These are phyloP conservation scores for Sequoia sempervirens DNA, from an alignment of 75 land plant genomes.

Conservation along the genomic window DNA sequence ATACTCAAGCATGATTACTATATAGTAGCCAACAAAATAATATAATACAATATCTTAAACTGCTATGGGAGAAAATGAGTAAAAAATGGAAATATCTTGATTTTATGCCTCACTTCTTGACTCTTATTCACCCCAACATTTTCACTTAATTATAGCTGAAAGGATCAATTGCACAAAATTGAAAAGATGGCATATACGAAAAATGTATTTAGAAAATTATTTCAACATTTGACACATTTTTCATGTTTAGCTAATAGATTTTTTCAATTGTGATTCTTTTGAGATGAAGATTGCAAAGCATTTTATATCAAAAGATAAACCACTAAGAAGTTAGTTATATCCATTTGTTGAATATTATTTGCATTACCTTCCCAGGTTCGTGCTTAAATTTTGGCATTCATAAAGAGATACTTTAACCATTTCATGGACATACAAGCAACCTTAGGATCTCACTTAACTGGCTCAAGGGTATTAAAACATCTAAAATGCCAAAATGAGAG, in stretches of 20 bases:
- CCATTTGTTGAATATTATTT: not conserved
- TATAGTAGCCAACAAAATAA: not conserved
- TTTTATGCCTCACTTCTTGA: not conserved
- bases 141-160: not conserved
- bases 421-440: not conserved
- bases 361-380: not conserved
- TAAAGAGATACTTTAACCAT: not conserved
- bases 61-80: not conserved
- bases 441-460: not conserved
- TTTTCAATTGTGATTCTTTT: not conserved
- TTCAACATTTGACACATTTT: not conserved
- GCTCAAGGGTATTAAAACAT: not conserved
- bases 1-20: not conserved
- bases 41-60: not conserved
- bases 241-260: not conserved
- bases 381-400: not conserved
- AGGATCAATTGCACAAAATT: not conserved
- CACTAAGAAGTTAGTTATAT: not conserved
- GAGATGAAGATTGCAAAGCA: not conserved
- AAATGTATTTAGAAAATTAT: no score
- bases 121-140: not conserved
- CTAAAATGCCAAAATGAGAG: not conserved
- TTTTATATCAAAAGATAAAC: not conserved
- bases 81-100: not conserved
- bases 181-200: not conserved